Base-by-base conservation (phyloP, 2,329 filamentous ascomycete species). In the Pseudocercospora vitis region DNA sequence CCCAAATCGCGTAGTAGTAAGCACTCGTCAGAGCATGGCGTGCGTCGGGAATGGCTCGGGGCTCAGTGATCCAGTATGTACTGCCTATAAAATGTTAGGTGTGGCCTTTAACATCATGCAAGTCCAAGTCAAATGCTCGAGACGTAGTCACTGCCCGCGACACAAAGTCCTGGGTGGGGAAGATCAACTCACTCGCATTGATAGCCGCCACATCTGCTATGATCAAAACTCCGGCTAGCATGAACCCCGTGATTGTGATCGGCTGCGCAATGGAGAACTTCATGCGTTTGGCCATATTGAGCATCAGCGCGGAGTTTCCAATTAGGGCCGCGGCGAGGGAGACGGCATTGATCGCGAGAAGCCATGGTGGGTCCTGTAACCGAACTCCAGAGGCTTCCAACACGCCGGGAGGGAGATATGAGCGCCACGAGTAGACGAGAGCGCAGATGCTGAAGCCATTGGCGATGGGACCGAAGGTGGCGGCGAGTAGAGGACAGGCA, bases 1-100 rank as follows among this genome's bases (percentile, higher is more conserved):
- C 82, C 51, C 82, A 80, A 48, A 82, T 77, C 1, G 74, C 81
- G 59, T 83, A 84, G 64, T 84, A 85, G 64, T 78, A 84, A 5
- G 79, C 79, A 59, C 81, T 78, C 0, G 78, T 78, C 19, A 84
- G 67, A 1, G 78, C 74, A 58, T 78, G 76, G 8, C 53, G 56
- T 3, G 50, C 53, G 3, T 50, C 44, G 6, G 64, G 63, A 8
- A 58, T 50, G n/a, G 71, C 67, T 33, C 68, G 53, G 11, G 69
- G 69, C 9, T 59, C 56, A 16, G 70, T 68, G 7, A 78, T 67
- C 12, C 71, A 73, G 52, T 80, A n/a, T n/a, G n/a, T n/a, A n/a
- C n/a, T n/a, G n/a, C n/a, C n/a, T n/a, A n/a, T n/a, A n/a, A n/a
- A n/a, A n/a, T n/a, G n/a, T n/a, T n/a, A n/a, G n/a, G n/a, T n/a